Evolutionary conservation across 768 basidiomycete species (phyloP).

Genomic region (Bullera alba): DNA sequence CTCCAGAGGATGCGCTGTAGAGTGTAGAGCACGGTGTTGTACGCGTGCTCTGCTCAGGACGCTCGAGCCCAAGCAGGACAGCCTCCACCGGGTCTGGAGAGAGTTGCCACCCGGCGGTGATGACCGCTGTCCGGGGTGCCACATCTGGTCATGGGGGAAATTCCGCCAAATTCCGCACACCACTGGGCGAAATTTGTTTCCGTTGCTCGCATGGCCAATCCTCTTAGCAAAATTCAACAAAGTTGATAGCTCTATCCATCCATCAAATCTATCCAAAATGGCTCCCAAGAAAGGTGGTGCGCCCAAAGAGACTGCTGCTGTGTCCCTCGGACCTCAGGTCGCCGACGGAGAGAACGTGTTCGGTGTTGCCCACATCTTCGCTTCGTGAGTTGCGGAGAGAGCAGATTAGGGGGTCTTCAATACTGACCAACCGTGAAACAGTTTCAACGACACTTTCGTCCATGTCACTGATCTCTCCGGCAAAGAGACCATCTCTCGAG

Average conservation of each 20-base stretch:
- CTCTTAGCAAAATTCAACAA: not conserved
- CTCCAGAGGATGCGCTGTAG: too few relatives aligned
- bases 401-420: not conserved
- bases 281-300: conserved; percentile 39
- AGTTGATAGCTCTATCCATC: not conserved
- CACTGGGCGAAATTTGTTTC: not conserved
- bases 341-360: conserved; percentile 95
- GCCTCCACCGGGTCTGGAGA: too few relatives aligned
- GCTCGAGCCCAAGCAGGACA: too few relatives aligned
- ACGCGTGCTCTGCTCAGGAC: too few relatives aligned
- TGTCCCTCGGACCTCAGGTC: conserved; percentile 90
- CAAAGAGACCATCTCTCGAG: conserved; percentile 97
- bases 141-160: not conserved
- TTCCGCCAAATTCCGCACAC: conserved; percentile 2
- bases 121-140: not conserved
- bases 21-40: too few relatives aligned
- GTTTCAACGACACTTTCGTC: conserved; percentile 98
- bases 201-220: not conserved
- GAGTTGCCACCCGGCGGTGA: not conserved
- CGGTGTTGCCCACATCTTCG: conserved; percentile 97
- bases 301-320: conserved; percentile 70
- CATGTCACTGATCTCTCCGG: conserved; percentile 98
- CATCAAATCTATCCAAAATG: conserved; percentile 8
- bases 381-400: conserved; percentile 52
- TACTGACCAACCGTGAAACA: conserved; percentile 3